Evolutionary conservation across 345 rosid genomes (phyloP), one percentile per base, ranked within the genome.

Genomic region (Boechera divaricarpa): DNA sequence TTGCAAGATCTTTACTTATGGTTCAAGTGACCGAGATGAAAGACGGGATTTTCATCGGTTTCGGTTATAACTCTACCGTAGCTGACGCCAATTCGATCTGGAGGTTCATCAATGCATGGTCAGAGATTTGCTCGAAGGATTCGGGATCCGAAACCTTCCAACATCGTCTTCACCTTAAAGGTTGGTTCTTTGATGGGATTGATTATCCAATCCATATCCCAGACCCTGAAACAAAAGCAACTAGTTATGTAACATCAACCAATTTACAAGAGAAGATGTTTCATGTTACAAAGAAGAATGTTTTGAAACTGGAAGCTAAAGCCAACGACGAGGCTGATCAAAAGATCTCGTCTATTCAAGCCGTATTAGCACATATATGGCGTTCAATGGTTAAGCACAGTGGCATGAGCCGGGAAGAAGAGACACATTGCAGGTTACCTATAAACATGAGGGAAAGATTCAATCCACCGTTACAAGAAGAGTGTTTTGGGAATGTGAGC

Each of bases 21-120:
- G 82, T 88, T 33, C 90, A 87, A 44, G 71, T 81, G 4, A 84
- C 90, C 0, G 83, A 87, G 77, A 82, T 87, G 31, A 73, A 15
- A 0, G 85, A 87, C 59, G 88, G 89, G 1, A 6, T 83, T 6
- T 88, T 80, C 16, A 29, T 86, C 7, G 87, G 87, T 10, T 82
- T 83, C 28, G 80, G 84, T 12, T 55, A 75, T 1, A 86, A 83
- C 58, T 86, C 83, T 13, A 49, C 68, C 0, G 83, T 78, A 0
- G 82, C 61, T 1, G 89, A 86, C 41, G 87, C 86, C 1, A 9
- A 45, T 0, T 73, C 90, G 0, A 67, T 88, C 18, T 86, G 89
- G 90, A 67, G 75, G 42, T 84, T 88, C 69, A 9, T 88, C 35
- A 80, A 84, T 7, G 53, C 81, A 0, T 85, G 92, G 87, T 82